Conservation (phyloP, 2,329 filamentous ascomycete genomes). For the Parascedosporium putredinis region DNA sequence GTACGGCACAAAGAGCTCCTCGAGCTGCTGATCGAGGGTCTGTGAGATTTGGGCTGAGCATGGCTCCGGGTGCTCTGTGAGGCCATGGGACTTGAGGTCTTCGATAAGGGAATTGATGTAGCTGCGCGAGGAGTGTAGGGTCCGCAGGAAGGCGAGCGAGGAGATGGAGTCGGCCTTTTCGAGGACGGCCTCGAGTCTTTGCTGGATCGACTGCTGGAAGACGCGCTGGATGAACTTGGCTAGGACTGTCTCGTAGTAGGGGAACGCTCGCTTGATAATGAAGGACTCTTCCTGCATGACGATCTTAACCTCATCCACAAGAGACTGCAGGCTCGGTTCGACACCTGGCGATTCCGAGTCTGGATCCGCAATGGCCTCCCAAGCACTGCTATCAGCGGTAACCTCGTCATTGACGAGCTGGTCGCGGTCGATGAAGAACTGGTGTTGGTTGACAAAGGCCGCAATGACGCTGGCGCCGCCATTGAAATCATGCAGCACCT, state of each 20-base stretch:
- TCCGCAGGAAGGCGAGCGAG: conserved; percentile 81
- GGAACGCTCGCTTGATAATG: conserved; percentile 93
- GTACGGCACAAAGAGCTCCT: conserved; percentile 67
- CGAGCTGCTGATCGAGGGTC: conserved; percentile 63
- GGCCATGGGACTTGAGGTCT: conserved; percentile 83
- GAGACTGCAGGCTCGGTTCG: conserved; percentile 81
- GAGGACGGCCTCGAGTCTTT: conserved; percentile 86
- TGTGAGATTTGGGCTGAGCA: conserved; percentile 75
- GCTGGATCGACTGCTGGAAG: conserved; percentile 96
- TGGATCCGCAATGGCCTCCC: conserved; percentile 89
- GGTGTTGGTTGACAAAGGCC: conserved; percentile 95
- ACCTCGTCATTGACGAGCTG: conserved; percentile 86
- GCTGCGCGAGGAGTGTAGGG: conserved; percentile 77
- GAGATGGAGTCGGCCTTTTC: conserved; percentile 91
- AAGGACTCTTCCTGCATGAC: conserved; percentile 95
- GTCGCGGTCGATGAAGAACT: conserved; percentile 96
- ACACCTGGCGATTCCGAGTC: conserved; percentile 86
- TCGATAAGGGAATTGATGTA: conserved; percentile 85
- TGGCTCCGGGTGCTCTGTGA: conserved; percentile 90
- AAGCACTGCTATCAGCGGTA: conserved; percentile 61
- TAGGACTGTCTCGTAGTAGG: conserved; percentile 89
- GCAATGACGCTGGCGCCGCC: conserved; percentile 92
- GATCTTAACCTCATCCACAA: conserved; percentile 88
- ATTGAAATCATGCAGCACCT: conserved; percentile 90
- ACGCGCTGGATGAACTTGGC: conserved; percentile 89